A percentile compares a stretch with the other conserved stretches of the same genome.
Conservation (phyloP, 768 basidiomycete species). For the Asterophora parasitica region DNA sequence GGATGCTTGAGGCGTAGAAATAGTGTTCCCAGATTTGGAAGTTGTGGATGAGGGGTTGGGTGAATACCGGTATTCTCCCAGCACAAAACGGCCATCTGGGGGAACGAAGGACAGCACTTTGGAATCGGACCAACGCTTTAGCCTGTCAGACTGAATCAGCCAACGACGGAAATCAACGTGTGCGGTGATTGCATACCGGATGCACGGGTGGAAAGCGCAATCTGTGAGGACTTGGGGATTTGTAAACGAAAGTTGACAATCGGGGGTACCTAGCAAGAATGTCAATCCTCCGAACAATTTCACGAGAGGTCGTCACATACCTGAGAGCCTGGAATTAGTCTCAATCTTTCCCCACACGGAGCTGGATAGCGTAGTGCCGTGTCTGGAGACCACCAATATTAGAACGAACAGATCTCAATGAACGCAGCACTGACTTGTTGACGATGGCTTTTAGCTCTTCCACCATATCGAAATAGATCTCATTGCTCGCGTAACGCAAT, state of each 20-base stretch:
- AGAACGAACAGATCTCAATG: conserved; percentile 2
- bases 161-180: background rate
- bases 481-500: conserved; percentile 79
- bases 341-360: conserved; percentile 76
- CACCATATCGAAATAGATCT: conserved; percentile 87
- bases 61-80: conserved; percentile 78
- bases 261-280: conserved; percentile 68
- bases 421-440: conserved; percentile 50
- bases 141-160: conserved; percentile 34
- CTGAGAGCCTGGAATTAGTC: conserved; percentile 72
- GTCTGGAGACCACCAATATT: conserved; percentile 34
- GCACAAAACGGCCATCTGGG: conserved; percentile 83
- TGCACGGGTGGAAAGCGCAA: conserved; percentile 88
- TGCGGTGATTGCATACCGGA: conserved; percentile 52
- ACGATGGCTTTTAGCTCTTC: conserved; percentile 80
- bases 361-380: conserved; percentile 61
- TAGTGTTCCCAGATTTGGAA: conserved; percentile 17
- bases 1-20: conserved; percentile 16
- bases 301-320: conserved; percentile 29
- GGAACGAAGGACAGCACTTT: conserved; percentile 86
- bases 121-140: conserved; percentile 76
- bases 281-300: background rate
- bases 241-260: conserved; percentile 70
- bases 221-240: conserved; percentile 72
- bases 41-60: conserved; percentile 32